A percentile compares a stretch with the other conserved stretches of the same genome.
Conservation (phyloP, 176 grass and related monocot genomes). For the sorghum (Sorghum bicolor) region DNA sequence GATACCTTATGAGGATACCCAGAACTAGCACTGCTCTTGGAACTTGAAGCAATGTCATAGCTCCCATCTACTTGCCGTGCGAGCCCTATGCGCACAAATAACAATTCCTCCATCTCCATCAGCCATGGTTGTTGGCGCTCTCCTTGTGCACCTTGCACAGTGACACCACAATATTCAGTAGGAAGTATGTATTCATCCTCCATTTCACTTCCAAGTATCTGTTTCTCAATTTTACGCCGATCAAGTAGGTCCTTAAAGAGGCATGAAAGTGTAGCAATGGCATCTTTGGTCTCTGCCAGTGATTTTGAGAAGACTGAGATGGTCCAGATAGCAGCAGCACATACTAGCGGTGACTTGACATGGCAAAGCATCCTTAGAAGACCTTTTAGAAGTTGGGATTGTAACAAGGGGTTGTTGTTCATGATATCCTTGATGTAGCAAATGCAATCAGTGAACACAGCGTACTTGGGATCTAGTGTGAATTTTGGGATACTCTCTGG, state of each 20-base stretch:
- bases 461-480: neutral
- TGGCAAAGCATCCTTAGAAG: neutral
- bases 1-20: neutral
- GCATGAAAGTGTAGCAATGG: neutral
- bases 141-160: neutral
- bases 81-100: neutral
- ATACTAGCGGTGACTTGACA: neutral
- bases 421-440: neutral
- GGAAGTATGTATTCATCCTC: neutral
- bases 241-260: neutral
- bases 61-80: neutral
- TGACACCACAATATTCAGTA: neutral
- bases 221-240: neutral
- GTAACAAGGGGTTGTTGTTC: neutral
- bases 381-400: neutral
- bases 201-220: neutral
- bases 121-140: neutral
- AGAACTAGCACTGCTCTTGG: neutral
- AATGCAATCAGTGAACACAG: neutral
- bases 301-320: neutral
- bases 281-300: neutral
- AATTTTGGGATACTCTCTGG: neutral
- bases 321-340: neutral
- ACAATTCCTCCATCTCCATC: conserved; percentile 10
- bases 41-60: neutral